Percentiles rank a stretch among this genome's conserved stretches.
Conservation (phyloP, 768 basidiomycete species). For the Leccinum broughii region DNA sequence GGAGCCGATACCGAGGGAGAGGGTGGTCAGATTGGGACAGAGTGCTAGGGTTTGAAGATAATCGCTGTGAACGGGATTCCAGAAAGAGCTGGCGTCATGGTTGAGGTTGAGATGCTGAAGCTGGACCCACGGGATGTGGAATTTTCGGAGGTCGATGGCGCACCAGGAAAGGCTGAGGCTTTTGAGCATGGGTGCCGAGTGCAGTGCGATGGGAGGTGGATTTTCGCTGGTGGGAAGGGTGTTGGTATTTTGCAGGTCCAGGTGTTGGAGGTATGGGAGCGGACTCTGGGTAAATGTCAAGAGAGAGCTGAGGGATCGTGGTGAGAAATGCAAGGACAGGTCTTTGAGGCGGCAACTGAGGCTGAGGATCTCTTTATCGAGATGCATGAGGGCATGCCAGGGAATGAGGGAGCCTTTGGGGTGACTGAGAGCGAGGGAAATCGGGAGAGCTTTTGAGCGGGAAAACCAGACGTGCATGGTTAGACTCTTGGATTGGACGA, state of each 20-base stretch:
- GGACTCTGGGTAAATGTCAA: constrained; percentile 30
- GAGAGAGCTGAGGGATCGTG: constrained; percentile 26
- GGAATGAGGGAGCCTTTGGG: constrained; percentile 22
- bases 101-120: constrained; percentile 29
- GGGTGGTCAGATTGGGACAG: constrained; percentile 30
- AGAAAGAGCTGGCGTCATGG: constrained; percentile 29
- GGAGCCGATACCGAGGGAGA: constrained; percentile 29
- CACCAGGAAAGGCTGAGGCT: constrained; percentile 32
- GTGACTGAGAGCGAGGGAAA: constrained; percentile 28
- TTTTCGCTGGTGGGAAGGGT: constrained; percentile 26
- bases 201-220: constrained; percentile 25
- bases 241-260: constrained; percentile 30
- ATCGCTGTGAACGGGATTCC: constrained; percentile 32
- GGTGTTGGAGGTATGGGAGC: constrained; percentile 24
- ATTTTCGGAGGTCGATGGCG: constrained; percentile 26
- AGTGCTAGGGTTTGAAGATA: constrained; percentile 25
- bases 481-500: constrained; percentile 30
- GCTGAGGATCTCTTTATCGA: constrained; percentile 32
- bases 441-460: constrained; percentile 30
- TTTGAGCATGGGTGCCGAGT: constrained; percentile 29
- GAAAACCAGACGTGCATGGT: constrained; percentile 33
- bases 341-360: constrained; percentile 23
- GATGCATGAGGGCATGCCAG: constrained; percentile 29
- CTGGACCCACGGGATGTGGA: constrained; percentile 32
- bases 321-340: constrained; percentile 23